Percentiles rank a stretch among this genome's conserved stretches.
These are phyloP conservation scores for Boletellus deceptivus DNA, from an alignment of 1,284 basidiomycete genomes.

Conservation along the genomic window DNA sequence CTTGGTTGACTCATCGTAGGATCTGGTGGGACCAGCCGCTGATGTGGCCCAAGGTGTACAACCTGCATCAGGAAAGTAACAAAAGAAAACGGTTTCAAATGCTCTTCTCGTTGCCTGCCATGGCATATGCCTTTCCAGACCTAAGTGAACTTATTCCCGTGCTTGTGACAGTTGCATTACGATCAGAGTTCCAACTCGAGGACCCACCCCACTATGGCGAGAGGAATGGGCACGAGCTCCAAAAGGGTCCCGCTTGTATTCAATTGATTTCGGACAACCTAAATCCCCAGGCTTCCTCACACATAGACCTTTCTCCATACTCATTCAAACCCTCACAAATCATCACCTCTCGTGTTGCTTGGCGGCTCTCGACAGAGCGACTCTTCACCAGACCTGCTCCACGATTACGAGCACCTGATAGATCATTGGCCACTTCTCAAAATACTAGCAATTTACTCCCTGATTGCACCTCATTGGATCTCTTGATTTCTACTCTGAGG, in stretches of 20 bases:
- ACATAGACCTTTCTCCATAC: conserved; percentile 4
- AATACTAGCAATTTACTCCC: neutral
- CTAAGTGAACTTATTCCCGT: conserved; percentile 20
- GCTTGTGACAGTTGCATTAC: conserved; percentile 32
- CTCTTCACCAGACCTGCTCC: conserved; percentile 14
- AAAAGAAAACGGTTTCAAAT: conserved; percentile 21
- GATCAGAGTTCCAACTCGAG: conserved; percentile 10
- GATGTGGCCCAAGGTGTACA: conserved; percentile 33
- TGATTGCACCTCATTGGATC: neutral
- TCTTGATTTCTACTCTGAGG: conserved; percentile 7
- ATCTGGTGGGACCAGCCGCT: neutral
- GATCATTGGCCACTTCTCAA: neutral
- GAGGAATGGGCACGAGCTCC: conserved; percentile 3
- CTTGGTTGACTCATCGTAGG: conserved; percentile 15
- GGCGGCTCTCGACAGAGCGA: neutral
- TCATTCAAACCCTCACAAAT: conserved; percentile 8
- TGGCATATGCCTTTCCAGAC: conserved; percentile 25
- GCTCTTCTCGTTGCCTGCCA: conserved; percentile 33
- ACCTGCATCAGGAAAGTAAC: conserved; percentile 23
- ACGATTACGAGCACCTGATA: neutral
- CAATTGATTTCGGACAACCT: conserved; percentile 14
- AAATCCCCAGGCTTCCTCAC: neutral
- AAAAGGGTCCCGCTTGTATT: neutral
- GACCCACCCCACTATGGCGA: conserved; percentile 11
- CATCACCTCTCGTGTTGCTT: neutral